These are phyloP conservation scores for Fusarium protoensiforme DNA, from an alignment of 2,329 filamentous ascomycete genomes.

Conservation along the genomic window DNA sequence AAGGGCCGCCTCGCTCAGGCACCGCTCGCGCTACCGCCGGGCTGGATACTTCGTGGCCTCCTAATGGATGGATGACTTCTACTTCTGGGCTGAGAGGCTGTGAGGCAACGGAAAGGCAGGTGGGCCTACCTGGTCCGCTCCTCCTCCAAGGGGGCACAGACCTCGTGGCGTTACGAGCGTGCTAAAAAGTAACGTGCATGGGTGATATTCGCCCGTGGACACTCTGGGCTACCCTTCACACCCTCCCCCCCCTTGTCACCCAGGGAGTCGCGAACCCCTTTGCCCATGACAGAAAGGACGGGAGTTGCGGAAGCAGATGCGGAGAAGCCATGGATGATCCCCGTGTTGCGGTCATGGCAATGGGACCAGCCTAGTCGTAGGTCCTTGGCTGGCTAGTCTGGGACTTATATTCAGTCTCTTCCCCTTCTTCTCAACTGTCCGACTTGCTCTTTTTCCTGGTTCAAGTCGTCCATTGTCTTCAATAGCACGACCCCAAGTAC, in stretches of 20 bases:
- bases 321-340: constrained; percentile 25
- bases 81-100: constrained; percentile 1
- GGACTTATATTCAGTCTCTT: constrained; percentile 30
- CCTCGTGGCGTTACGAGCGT: constrained; percentile 40
- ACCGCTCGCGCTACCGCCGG: constrained; percentile 18
- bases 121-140: neutral
- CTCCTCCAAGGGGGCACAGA: constrained; percentile 29
- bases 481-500: constrained; percentile 31
- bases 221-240: constrained; percentile 21
- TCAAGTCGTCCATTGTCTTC: constrained; percentile 33
- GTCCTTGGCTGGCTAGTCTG: neutral
- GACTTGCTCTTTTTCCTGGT: constrained; percentile 20
- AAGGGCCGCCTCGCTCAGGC: neutral
- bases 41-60: constrained; percentile 16
- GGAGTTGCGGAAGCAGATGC: constrained; percentile 34
- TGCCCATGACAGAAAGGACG: constrained; percentile 34
- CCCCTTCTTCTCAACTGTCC: constrained; percentile 13
- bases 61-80: neutral
- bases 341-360: constrained; percentile 8
- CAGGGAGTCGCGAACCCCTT: constrained; percentile 36
- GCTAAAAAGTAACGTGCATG: constrained; percentile 39
- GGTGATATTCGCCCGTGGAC: constrained; percentile 21
- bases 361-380: neutral
- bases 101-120: neutral
- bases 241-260: constrained; percentile 36